phyloP scores from a whole-genome alignment of 108 stramenopile species.

The Nitzschia sp. region DNA sequence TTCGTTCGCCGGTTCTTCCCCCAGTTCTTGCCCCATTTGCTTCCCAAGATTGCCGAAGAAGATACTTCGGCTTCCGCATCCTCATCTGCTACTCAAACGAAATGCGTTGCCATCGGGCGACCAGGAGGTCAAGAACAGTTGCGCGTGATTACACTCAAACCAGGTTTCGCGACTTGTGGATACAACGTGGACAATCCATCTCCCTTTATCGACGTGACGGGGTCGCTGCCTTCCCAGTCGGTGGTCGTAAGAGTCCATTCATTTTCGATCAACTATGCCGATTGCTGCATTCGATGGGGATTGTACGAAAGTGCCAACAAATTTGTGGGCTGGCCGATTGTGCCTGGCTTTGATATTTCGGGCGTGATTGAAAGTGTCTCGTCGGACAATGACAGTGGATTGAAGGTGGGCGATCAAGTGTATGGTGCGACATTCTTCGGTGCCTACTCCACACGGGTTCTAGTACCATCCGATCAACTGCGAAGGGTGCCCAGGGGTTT shows the following conservation, averaged over 20 bases:
- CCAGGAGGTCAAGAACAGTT: constrained; percentile 85
- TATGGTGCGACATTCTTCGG: constrained; percentile 88
- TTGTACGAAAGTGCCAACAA: constrained; percentile 84
- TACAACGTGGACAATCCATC: constrained; percentile 61
- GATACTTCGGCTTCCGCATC: neutral
- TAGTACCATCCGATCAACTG: constrained; percentile 74
- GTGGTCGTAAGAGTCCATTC: constrained; percentile 60
- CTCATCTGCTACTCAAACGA: constrained; percentile 30
- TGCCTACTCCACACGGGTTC: constrained; percentile 70
- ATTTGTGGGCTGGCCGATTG: constrained; percentile 90
- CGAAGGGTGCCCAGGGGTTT: constrained; percentile 60
- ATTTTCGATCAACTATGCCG: constrained; percentile 86
- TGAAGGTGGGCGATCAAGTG: constrained; percentile 70
- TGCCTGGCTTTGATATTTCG: constrained; percentile 89
- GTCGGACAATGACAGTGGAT: neutral
- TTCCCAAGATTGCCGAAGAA: constrained; percentile 48
- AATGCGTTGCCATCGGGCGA: constrained; percentile 77
- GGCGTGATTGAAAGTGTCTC: constrained; percentile 57
- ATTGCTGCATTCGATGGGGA: constrained; percentile 86
- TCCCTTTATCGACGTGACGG: constrained; percentile 19
- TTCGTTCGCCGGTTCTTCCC: constrained; percentile 59
- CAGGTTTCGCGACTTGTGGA: constrained; percentile 70
- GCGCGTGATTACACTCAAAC: constrained; percentile 56
- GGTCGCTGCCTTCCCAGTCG: constrained; percentile 31
- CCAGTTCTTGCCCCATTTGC: constrained; percentile 43